Conservation (phyloP, 164 flowering plant species). For the Umbilicus rupestris region DNA sequence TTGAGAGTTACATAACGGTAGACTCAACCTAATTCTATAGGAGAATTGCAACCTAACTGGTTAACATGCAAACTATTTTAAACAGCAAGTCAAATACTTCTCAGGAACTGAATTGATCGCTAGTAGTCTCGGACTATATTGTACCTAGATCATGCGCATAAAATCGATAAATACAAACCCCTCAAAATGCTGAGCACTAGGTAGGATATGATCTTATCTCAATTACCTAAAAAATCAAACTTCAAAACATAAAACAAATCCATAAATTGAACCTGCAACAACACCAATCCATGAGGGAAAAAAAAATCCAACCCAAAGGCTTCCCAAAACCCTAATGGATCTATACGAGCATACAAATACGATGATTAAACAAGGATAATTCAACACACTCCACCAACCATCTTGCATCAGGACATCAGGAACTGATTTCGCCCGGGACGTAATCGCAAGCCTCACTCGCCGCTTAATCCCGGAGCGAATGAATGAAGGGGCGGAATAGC, state of each 20-base stretch:
- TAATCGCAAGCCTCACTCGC: not conserved
- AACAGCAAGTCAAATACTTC: not conserved
- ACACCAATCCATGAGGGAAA: not conserved
- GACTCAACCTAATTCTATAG: too few relatives aligned
- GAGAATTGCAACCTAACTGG: not conserved
- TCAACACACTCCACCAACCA: not conserved
- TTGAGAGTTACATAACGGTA: not conserved
- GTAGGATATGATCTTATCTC: not conserved
- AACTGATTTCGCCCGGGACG: not conserved
- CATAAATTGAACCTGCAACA: not conserved
- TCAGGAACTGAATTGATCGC: not conserved
- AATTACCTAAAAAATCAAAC: not conserved
- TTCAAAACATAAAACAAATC: not conserved
- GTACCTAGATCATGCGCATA: not conserved
- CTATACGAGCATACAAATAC: not conserved
- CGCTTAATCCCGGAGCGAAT: not conserved
- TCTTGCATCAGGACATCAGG: slow-evolving; percentile 1
- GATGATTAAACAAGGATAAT: not conserved
- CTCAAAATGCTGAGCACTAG: not conserved
- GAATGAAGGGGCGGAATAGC: not conserved
- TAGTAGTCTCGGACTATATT: not conserved
- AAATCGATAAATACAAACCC: not conserved
- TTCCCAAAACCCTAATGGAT: not conserved
- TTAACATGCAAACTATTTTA: not conserved
- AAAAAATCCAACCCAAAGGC: not conserved